phyloP scores from a whole-genome alignment of 2,329 filamentous ascomycete genomes.

The Curvularia eragrostidis region DNA sequence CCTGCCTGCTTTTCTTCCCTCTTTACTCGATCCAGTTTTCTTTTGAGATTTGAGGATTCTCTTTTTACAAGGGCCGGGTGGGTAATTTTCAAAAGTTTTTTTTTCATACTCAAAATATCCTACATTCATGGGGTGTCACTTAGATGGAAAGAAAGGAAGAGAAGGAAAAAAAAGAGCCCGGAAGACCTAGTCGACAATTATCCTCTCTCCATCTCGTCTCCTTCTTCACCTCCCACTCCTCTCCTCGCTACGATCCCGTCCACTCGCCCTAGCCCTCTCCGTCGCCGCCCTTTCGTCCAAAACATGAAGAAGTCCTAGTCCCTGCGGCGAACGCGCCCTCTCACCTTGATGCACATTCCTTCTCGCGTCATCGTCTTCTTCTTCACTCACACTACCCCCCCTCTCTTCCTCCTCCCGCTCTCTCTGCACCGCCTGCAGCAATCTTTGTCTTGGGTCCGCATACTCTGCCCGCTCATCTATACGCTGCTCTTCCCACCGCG shows the following conservation, averaged over 20 bases:
- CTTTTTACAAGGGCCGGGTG: too few relatives aligned
- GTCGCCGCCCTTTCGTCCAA: neutral
- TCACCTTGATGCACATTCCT: too few relatives aligned
- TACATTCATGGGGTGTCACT: too few relatives aligned
- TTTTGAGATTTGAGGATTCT: too few relatives aligned
- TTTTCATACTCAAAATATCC: too few relatives aligned
- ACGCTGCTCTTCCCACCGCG: neutral
- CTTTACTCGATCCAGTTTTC: too few relatives aligned
- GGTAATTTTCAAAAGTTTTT: too few relatives aligned
- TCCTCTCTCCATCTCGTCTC: too few relatives aligned
- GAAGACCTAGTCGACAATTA: too few relatives aligned
- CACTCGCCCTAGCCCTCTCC: neutral
- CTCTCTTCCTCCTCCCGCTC: neutral
- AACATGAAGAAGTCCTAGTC: constrained; percentile 3
- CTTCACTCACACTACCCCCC: neutral
- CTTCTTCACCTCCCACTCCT: neutral
- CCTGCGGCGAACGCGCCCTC: neutral
- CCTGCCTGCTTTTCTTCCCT: too few relatives aligned
- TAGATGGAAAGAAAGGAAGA: too few relatives aligned
- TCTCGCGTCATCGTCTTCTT: neutral
- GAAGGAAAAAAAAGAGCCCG: too few relatives aligned
- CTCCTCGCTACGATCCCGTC: neutral
- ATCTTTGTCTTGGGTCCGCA: neutral
- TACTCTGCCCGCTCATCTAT: neutral
- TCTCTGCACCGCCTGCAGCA: neutral